Conservation (phyloP, 169 alveolate species). For the Toxoplasma gondii region DNA sequence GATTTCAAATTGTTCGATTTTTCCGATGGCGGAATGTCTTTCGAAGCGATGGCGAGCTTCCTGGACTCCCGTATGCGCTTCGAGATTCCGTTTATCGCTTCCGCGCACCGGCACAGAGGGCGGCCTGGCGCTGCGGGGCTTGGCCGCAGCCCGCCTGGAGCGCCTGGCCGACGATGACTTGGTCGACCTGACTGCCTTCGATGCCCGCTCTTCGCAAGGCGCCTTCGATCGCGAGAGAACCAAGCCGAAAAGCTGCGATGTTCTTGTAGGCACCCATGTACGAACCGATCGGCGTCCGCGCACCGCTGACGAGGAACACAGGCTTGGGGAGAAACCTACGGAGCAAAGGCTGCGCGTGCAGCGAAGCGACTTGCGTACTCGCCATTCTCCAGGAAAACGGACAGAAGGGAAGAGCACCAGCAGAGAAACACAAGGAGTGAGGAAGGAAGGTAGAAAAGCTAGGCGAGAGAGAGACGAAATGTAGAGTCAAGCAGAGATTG, state of each 20-base stretch:
- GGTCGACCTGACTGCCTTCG: constrained; percentile 68
- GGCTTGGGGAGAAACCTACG: constrained; percentile 58
- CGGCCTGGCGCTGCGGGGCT: constrained; percentile 64
- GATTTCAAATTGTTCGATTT: too few species aligned
- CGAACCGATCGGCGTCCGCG: constrained; percentile 75
- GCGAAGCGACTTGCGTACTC: not conserved
- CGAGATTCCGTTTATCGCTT: not conserved
- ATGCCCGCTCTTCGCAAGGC: constrained; percentile 68
- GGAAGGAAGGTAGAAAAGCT: not conserved
- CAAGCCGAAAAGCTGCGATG: constrained; percentile 69
- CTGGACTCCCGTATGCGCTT: too few species aligned
- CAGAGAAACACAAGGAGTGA: not conserved
- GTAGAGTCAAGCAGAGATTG: not conserved
- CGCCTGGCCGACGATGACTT: constrained; percentile 76
- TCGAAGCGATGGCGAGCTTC: too few species aligned
- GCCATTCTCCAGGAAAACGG: too few species aligned
- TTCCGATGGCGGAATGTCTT: too few species aligned
- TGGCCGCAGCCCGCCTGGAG: constrained; percentile 75
- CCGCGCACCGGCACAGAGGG: constrained; percentile 55
- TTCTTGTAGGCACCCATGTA: constrained; percentile 69
- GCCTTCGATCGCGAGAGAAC: constrained; percentile 61
- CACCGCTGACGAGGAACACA: constrained; percentile 67
- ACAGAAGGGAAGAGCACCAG: not conserved
- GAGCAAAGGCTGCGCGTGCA: not conserved
- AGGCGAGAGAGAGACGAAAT: not conserved